Evolutionary conservation across 192 early-diverging fungal species (phyloP), one percentile per base, ranked within the genome.

Genomic region (Coemansia interrupta): DNA sequence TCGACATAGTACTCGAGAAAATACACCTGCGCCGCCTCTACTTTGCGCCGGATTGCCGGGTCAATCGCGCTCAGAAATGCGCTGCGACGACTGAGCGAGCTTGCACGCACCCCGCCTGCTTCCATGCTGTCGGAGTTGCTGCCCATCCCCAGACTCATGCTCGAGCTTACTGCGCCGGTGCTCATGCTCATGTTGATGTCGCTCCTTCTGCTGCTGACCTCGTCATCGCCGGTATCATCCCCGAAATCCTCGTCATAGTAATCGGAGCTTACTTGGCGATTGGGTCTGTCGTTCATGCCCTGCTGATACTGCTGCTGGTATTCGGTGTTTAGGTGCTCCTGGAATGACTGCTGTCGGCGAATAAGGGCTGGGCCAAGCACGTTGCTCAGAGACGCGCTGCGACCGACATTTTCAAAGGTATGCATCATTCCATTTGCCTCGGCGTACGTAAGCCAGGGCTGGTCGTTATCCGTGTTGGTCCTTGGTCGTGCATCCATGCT

Each of bases 1-100:
- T 89, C 87, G 55, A 87, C 85, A 65, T 94, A 94, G 70, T 91
- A 84, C 63, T 92, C 91, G 18, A 90, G 71, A 63, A 94, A 92
- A 58, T 87, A 83, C 58, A 81, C 70, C 47, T 73, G 67, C 2
- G 80, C 71, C 3, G 73, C 78, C 43, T 82, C 78, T 12, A 75
- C 64, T 22, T 66, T 65, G 40, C 80, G 78, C 28, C 72, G 76
- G 13, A 64, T 51, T 7, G 72, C 60, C 6, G 72, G 77, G 65
- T 82, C 73, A 36, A 79, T 61, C 9, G 76, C 68, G 56, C 47
- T 63, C 47, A 79, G 70, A 36, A 72, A 79, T 19, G 75, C 75
- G 18, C 75, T 78, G 30, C 74, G 68, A 11, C 61, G 54, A 32
- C 69, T 78, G 42, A 71, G 64, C 11, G 74, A 78, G 43, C 65